A percentile compares a stretch with the other conserved stretches of the same genome.
phyloP scores from a whole-genome alignment of 2,329 filamentous ascomycete genomes.

The Thelonectria rubi region DNA sequence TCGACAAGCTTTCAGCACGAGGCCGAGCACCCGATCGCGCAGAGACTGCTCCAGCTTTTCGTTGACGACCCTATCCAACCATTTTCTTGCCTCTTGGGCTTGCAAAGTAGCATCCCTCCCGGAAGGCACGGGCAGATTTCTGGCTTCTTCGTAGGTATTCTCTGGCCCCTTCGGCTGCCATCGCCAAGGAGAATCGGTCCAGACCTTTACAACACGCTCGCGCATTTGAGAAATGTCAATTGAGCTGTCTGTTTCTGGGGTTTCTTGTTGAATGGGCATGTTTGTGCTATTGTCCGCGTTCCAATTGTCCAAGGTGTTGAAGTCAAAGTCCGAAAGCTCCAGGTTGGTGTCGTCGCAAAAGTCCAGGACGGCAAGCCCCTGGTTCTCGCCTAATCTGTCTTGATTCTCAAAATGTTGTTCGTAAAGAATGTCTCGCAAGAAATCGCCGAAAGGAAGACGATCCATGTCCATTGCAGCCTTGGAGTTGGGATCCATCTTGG shows the following conservation, averaged over 20 bases:
- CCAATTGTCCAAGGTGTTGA: conserved; percentile 60
- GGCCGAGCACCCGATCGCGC: conserved; percentile 70
- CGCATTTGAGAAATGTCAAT: conserved; percentile 57
- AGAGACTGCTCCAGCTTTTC: conserved; percentile 57
- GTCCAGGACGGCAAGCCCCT: conserved; percentile 57
- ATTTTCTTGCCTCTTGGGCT: conserved; percentile 50
- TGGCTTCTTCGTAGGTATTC: conserved; percentile 54
- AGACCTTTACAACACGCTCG: conserved; percentile 57
- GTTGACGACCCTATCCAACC: conserved; percentile 51
- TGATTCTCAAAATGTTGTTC: conserved; percentile 52
- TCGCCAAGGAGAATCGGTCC: conserved; percentile 61
- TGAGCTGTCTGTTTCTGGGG: conserved; percentile 48
- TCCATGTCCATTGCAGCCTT: conserved; percentile 42
- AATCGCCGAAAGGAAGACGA: conserved; percentile 58
- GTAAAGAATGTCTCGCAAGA: conserved; percentile 61
- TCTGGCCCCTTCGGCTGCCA: conserved; percentile 58
- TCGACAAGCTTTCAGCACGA: conserved; percentile 69
- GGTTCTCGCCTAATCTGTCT: conserved; percentile 49
- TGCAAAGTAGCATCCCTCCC: conserved; percentile 50
- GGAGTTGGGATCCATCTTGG: conserved; percentile 30
- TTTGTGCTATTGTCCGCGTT: conserved; percentile 52
- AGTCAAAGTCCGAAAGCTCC: conserved; percentile 62
- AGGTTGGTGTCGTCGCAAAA: conserved; percentile 60
- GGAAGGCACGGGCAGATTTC: conserved; percentile 55
- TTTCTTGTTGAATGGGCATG: conserved; percentile 35